phyloP scores from a whole-genome alignment of 768 basidiomycete genomes.

The Auricularia sp. region DNA sequence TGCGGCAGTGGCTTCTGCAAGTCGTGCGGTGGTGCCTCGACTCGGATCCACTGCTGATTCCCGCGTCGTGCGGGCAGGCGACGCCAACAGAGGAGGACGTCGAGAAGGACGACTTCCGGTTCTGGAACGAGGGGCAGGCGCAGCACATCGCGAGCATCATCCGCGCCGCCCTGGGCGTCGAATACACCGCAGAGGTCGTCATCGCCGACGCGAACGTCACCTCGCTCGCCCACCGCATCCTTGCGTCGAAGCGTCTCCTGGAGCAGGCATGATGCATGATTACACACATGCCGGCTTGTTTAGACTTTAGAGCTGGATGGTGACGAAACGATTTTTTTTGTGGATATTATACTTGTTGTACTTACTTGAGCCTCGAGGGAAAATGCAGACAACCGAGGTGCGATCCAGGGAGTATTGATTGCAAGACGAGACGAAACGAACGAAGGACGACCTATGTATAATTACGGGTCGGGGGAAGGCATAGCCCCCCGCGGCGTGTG shows the following conservation, averaged over 20 bases:
- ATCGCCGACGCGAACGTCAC: constrained; percentile 89
- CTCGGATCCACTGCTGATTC: constrained; percentile 72
- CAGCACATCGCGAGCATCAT: constrained; percentile 75
- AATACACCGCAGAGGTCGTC: constrained; percentile 82
- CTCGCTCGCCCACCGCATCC: constrained; percentile 72
- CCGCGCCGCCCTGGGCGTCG: constrained; percentile 75
- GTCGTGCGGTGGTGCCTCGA: constrained; percentile 84
- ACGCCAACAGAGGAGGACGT: constrained; percentile 23
- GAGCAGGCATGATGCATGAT: background rate
- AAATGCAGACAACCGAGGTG: background rate
- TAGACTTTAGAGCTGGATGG: too few relatives aligned
- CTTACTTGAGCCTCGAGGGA: too few relatives aligned
- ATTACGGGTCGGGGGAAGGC: background rate
- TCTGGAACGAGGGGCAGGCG: constrained; percentile 88
- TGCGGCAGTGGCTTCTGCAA: constrained; percentile 56
- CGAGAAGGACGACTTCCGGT: constrained; percentile 87
- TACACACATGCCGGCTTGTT: too few relatives aligned
- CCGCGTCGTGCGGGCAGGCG: constrained; percentile 25
- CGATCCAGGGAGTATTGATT: background rate
- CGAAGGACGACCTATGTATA: background rate
- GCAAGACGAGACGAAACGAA: background rate
- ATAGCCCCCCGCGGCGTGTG: background rate
- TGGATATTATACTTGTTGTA: too few relatives aligned
- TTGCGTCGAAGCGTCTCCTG: constrained; percentile 57
- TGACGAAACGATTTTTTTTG: too few relatives aligned